Evolutionary conservation across 2,329 filamentous ascomycete genomes (phyloP).

Genomic region (Ophiostoma fasciatum): DNA sequence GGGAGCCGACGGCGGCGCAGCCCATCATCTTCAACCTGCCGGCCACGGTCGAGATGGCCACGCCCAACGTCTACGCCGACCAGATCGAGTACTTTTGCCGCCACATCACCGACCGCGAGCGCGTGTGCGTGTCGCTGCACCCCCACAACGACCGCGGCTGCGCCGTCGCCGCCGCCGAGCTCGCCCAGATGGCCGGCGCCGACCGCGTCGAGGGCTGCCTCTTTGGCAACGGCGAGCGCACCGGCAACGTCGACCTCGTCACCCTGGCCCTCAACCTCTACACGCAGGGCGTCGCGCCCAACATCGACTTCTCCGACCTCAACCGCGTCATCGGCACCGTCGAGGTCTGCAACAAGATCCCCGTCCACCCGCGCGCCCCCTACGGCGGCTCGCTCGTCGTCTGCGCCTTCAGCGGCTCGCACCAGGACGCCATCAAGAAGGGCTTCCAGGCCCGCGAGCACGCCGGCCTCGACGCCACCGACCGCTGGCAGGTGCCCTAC

Average conservation of each 20-base stretch:
- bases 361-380: conserved; percentile 75
- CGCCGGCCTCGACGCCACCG: conserved; percentile 42
- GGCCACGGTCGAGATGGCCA: conserved; percentile 88
- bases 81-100: conserved; percentile 92
- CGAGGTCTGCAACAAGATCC: conserved; percentile 88
- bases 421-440: conserved; percentile 96
- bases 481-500: conserved; percentile 75
- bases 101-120: conserved; percentile 70
- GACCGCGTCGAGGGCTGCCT: conserved; percentile 88
- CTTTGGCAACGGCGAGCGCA: conserved; percentile 90
- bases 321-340: conserved; percentile 75
- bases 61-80: conserved; percentile 91
- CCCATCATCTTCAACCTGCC: conserved; percentile 95
- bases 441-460: conserved; percentile 59
- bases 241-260: conserved; percentile 88
- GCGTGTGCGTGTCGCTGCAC: conserved; percentile 78
- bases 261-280: conserved; percentile 89
- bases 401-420: conserved; percentile 79
- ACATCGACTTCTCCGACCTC: conserved; percentile 85
- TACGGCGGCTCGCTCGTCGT: conserved; percentile 89
- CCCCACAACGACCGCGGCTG: conserved; percentile 91
- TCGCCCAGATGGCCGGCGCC: conserved; percentile 92
- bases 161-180: conserved; percentile 74
- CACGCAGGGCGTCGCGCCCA: conserved; percentile 74
- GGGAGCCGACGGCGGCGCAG: conserved; percentile 65